Conservation (phyloP, 2,329 filamentous ascomycete genomes). For the Apiospora arundinis region DNA sequence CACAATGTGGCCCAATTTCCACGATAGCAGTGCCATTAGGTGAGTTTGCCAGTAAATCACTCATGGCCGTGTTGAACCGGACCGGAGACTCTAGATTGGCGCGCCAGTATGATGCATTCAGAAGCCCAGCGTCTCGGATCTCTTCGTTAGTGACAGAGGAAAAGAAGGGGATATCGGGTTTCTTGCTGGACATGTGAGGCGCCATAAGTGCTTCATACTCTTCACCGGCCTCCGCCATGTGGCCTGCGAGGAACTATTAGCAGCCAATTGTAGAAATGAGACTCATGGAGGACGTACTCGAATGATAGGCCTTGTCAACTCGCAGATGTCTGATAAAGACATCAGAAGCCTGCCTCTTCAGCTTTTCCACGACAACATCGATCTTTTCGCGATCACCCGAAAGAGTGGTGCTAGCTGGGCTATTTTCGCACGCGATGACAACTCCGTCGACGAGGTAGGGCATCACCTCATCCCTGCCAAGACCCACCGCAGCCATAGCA, state of each 20-base stretch:
- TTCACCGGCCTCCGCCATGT: slow-evolving; percentile 35
- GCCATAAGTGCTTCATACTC: slow-evolving; percentile 32
- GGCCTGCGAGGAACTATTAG: too few relatives aligned
- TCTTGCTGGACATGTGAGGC: slow-evolving; percentile 19
- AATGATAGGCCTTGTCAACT: slow-evolving; percentile 18
- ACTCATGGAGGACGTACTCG: too few relatives aligned
- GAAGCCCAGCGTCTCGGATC: slow-evolving; percentile 19
- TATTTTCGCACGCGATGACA: slow-evolving; percentile 41
- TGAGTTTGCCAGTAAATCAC: too few relatives aligned
- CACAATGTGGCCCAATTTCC: slow-evolving; percentile 39
- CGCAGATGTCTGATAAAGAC: slow-evolving; percentile 42
- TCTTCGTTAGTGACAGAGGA: slow-evolving; percentile 33
- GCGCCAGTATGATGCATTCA: slow-evolving; percentile 21
- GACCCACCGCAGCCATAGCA: slow-evolving; percentile 2
- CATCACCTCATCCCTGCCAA: not conserved
- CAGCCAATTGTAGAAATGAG: too few relatives aligned
- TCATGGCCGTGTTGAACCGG: not conserved
- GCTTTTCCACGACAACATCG: too few relatives aligned
- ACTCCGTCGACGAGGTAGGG: not conserved
- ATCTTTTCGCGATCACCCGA: too few relatives aligned
- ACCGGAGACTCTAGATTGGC: slow-evolving; percentile 22
- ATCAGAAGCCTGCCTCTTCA: too few relatives aligned
- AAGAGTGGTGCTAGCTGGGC: slow-evolving; percentile 52
- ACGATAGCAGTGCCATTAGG: not conserved
- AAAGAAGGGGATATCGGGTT: not conserved